Percentiles rank a stretch among this genome's conserved stretches.
Evolutionary conservation across 495 filamentous ascomycete species (phyloP).

Genomic region (Pseudevernia furfuracea): DNA sequence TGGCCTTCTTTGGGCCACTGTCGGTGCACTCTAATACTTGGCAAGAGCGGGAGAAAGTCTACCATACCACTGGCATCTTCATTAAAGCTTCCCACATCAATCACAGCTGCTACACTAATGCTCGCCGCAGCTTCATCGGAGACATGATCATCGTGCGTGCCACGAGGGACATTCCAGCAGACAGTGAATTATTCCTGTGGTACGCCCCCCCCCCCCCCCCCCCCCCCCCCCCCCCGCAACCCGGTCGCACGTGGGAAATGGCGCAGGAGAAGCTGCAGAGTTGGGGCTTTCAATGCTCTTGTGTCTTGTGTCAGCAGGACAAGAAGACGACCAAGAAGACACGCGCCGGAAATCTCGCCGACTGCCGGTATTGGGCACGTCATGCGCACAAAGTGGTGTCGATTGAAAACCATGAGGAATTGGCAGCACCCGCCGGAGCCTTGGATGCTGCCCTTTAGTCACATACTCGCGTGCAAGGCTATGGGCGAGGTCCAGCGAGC

Average conservation of each 20-base stretch:
- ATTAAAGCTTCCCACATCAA: constrained; percentile 47
- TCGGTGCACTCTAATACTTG: too few relatives aligned
- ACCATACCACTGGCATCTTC: constrained; percentile 44
- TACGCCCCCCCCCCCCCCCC: constrained; percentile 32
- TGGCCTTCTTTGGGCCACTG: too few relatives aligned
- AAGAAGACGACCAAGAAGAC: constrained; percentile 7
- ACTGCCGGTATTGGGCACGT: too few relatives aligned
- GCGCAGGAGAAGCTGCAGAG: constrained; percentile 23
- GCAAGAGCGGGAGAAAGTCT: constrained; percentile 21
- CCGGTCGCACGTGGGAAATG: constrained; percentile 19
- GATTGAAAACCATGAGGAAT: too few relatives aligned
- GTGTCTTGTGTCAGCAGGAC: constrained; percentile 35
- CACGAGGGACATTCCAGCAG: constrained; percentile 33
- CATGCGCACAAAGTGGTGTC: too few relatives aligned
- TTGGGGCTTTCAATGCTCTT: constrained; percentile 45
- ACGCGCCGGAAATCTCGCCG: constrained; percentile 15
- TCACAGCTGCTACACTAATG: constrained; percentile 46
- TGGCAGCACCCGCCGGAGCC: too few relatives aligned
- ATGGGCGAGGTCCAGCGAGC: too few relatives aligned
- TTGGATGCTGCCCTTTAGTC: too few relatives aligned
- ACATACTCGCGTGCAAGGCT: too few relatives aligned
- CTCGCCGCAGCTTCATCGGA: constrained; percentile 44
- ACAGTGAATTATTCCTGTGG: constrained; percentile 42
- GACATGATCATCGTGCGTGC: constrained; percentile 53
- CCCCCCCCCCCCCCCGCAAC: too few relatives aligned